These are phyloP conservation scores for Fomes fomentarius DNA, from an alignment of 1,284 basidiomycete species.

Conservation along the genomic window DNA sequence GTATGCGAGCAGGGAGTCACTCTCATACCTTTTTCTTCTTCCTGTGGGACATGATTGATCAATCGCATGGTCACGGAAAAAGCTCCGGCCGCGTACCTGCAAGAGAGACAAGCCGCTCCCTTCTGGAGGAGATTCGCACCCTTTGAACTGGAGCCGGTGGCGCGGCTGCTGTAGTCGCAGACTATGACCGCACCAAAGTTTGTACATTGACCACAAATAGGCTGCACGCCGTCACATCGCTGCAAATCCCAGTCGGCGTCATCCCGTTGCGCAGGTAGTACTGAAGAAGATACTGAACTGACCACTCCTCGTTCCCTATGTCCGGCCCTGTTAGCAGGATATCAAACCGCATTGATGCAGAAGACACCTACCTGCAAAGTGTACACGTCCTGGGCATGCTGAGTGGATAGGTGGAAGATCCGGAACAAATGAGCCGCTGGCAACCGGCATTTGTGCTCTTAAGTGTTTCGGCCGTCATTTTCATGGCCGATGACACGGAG, in stretches of 20 bases:
- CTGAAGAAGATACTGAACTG: background rate
- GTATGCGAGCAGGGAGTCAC: too few relatives aligned
- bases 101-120: conserved; percentile 4
- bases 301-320: background rate
- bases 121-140: conserved; percentile 1
- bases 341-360: too few relatives aligned
- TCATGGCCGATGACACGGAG: too few relatives aligned
- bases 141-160: background rate
- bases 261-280: background rate
- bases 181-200: background rate
- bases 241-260: background rate
- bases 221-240: conserved; percentile 1
- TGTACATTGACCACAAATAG: background rate
- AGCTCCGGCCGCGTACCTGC: background rate
- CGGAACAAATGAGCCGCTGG: too few relatives aligned
- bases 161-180: conserved; percentile 3
- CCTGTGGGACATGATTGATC: background rate
- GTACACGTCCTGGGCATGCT: background rate
- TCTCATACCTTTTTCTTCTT: conserved; percentile 7
- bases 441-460: background rate
- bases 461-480: too few relatives aligned
- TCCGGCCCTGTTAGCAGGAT: too few relatives aligned
- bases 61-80: background rate
- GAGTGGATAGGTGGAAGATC: background rate
- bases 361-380: background rate